Evolutionary conservation across 2,329 filamentous ascomycete species (phyloP).

Genomic region (Sporothrix brasiliensis): DNA sequence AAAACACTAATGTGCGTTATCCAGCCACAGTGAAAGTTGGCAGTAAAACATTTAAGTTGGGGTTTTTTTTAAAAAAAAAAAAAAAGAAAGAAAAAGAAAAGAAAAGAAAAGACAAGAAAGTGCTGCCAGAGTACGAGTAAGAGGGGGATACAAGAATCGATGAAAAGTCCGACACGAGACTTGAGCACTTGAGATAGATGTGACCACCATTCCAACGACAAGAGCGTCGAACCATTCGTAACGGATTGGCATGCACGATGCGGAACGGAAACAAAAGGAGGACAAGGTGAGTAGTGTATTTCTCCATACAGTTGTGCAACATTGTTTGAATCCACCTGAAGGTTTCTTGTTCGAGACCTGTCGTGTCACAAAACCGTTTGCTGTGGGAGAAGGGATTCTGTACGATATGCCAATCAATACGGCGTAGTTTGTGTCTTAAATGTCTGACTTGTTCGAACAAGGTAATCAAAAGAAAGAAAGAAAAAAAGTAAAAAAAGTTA

Average conservation of each 20-base stretch:
- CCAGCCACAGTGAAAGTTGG: background rate
- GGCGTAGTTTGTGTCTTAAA: no score
- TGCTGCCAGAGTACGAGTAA: background rate
- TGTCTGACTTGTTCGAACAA: background rate
- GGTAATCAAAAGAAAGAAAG: no score
- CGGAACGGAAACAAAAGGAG: background rate
- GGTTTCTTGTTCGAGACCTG: background rate
- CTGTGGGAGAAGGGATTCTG: background rate
- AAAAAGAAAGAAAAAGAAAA: no score
- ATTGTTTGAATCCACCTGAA: background rate
- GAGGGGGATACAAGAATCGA: background rate
- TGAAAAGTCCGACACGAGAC: background rate
- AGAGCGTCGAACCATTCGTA: background rate
- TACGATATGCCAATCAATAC: background rate
- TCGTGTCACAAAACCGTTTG: constrained; percentile 4
- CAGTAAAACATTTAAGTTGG: background rate
- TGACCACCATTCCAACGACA: background rate
- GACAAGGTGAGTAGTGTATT: background rate
- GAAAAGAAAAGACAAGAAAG: no score
- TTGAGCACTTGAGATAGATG: background rate
- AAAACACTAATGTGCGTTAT: constrained; percentile 11
- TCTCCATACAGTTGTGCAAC: background rate
- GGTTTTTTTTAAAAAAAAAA: background rate
- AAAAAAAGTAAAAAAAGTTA: no score
- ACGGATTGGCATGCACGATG: background rate